Evolutionary conservation across 768 basidiomycete genomes (phyloP).

Genomic region (Tephrocybe sp.): DNA sequence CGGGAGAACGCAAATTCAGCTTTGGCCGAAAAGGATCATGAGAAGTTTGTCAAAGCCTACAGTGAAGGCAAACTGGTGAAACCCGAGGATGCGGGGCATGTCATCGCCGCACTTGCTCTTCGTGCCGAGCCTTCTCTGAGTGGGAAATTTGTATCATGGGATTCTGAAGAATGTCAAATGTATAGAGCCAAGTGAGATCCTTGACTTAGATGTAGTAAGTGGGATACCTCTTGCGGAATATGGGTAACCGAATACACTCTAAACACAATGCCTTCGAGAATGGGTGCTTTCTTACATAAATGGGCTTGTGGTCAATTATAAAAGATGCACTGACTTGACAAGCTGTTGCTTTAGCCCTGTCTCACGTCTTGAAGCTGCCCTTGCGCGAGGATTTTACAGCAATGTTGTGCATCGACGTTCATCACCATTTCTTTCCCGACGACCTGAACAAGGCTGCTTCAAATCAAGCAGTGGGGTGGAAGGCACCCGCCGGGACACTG

Average conservation of each 20-base stretch:
- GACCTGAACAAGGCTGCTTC: slow-evolving; percentile 46
- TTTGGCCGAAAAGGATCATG: slow-evolving; percentile 58
- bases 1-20: slow-evolving; percentile 47
- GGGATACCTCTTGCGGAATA: neutral
- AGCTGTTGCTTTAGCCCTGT: too few relatives aligned
- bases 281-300: neutral
- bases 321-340: neutral
- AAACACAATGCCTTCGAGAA: too few relatives aligned
- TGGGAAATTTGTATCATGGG: slow-evolving; percentile 84
- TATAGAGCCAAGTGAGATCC: slow-evolving; percentile 36
- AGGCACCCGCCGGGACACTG: slow-evolving; percentile 59
- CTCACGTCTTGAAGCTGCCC: too few relatives aligned
- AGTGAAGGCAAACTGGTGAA: slow-evolving; percentile 70
- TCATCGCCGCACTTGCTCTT: slow-evolving; percentile 78
- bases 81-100: slow-evolving; percentile 73
- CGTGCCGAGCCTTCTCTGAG: slow-evolving; percentile 59
- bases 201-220: neutral
- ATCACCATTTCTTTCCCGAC: slow-evolving; percentile 73
- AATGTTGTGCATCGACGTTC: slow-evolving; percentile 57
- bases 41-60: slow-evolving; percentile 58
- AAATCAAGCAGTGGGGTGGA: slow-evolving; percentile 56
- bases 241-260: neutral
- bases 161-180: slow-evolving; percentile 63
- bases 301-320: neutral
- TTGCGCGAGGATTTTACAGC: neutral